Evolutionary conservation across 768 basidiomycete genomes (phyloP), one percentile per base, ranked within the genome.

Genomic region (Xerocomellus intermedius): DNA sequence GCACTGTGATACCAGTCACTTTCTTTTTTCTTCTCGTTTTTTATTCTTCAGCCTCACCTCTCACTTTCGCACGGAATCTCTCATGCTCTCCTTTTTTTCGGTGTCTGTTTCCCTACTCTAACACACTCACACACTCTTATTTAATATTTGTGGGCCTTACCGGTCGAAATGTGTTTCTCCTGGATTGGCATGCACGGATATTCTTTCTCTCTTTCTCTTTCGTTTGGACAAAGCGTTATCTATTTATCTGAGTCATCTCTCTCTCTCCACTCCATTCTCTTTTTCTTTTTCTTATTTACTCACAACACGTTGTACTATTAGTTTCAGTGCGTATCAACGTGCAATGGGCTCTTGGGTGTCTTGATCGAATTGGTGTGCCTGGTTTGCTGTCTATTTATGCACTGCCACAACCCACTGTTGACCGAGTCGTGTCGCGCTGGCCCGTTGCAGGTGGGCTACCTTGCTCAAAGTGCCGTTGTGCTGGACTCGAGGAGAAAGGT

Each of bases 1-100:
- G 28, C 53, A 50, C 19, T 51, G 48, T 62, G 56, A 61, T 50
- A 54, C 30, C 46, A 48, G 9, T 38, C 42, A 48, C 33, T 13
- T 46, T 46, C n/a, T 33, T 21, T 37, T 52, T 13, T 30, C 36
- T 17, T 13, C 14, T 21, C 37, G 13, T 17, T 35, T 22, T 8
- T 44, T 41, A 33, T 28, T 48, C 17, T 38, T 21, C 45, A n/a
- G 21, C 5, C 19, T 38, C 56, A 48, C 28, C 44, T 44, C 35
- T 56, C 17, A 16, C 48, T 5, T 8, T 36, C 13, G 5, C 32
- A 51, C 47, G 28, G 33, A 36, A 19, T 30, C 37, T 17, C 17
- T 8, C 37, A 38, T 38, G n/a, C 37, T 38, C 38, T 28, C 37
- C 14, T 17, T 38, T 38, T 36, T 38, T 38, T 38, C 14, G 33